Evolutionary conservation across 345 rosid genomes (phyloP).

Genomic region (Raphanus sativus): DNA sequence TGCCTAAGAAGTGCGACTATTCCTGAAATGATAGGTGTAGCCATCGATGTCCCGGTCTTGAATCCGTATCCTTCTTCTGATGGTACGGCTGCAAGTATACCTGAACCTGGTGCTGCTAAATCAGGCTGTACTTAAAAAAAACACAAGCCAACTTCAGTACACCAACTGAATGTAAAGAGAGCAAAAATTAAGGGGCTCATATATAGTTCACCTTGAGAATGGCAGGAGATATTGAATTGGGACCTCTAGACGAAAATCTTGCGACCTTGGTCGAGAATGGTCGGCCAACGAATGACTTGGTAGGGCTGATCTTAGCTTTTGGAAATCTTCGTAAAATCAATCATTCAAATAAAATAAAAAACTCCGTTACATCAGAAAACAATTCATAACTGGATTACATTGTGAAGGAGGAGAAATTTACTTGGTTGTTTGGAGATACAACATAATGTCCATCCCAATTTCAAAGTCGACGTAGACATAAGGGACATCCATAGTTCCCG

Average conservation of each 20-base stretch:
- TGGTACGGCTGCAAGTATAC: conserved; percentile 56
- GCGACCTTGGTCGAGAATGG: conserved; percentile 62
- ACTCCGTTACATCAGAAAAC: not conserved
- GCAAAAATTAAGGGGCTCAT: not conserved
- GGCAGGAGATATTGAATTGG: conserved; percentile 54
- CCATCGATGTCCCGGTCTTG: conserved; percentile 70
- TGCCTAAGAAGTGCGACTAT: conserved; percentile 58
- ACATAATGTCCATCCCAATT: conserved; percentile 58
- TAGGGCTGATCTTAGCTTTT: conserved; percentile 57
- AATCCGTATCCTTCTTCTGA: conserved; percentile 24
- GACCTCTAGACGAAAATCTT: conserved; percentile 79
- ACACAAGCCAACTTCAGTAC: not conserved
- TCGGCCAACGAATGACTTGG: conserved; percentile 45
- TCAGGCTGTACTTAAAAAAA: conserved; percentile 60
- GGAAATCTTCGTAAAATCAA: conserved; percentile 43
- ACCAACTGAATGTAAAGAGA: not conserved
- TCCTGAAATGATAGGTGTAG: conserved; percentile 65
- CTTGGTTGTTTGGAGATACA: conserved; percentile 52
- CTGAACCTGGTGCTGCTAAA: conserved; percentile 74
- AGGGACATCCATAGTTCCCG: conserved; percentile 37
- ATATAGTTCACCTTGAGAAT: conserved; percentile 56
- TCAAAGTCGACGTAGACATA: conserved; percentile 58
- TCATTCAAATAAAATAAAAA: not conserved
- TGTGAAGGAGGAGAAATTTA: not conserved
- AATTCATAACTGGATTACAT: too few species aligned